Conservation (phyloP, 1,284 basidiomycete species). For the Ganoderma resinaceum region DNA sequence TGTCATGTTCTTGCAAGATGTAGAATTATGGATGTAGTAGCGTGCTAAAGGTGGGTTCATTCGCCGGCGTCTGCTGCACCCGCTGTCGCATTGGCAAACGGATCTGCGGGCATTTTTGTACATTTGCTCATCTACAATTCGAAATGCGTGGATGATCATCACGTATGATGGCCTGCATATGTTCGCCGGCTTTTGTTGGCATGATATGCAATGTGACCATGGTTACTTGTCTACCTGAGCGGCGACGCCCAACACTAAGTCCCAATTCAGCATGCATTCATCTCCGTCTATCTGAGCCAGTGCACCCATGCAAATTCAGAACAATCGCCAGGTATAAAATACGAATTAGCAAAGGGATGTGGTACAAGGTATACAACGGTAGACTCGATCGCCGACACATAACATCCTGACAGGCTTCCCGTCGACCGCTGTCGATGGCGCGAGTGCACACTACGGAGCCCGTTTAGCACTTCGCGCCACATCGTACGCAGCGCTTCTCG, state of each 20-base stretch:
- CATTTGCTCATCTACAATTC: background rate
- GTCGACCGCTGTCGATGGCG: background rate
- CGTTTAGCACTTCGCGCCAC: constrained; percentile 25
- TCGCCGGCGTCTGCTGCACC: background rate
- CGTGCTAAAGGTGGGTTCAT: background rate
- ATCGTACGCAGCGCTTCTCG: constrained; percentile 33
- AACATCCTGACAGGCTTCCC: background rate
- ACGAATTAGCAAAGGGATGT: background rate
- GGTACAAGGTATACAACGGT: background rate
- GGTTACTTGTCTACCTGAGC: background rate
- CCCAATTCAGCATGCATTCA: background rate
- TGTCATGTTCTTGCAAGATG: background rate
- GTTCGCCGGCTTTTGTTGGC: background rate
- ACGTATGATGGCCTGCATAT: background rate
- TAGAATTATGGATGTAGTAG: background rate
- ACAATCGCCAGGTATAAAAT: background rate
- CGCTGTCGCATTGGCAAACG: background rate
- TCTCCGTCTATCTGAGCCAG: background rate
- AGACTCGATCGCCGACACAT: background rate
- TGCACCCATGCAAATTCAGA: background rate
- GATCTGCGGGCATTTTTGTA: background rate
- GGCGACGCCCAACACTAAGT: background rate
- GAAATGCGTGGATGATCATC: background rate
- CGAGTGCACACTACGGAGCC: background rate
- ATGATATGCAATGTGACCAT: background rate